These are phyloP conservation scores for Saposhnikovia divaricata DNA, from an alignment of 129 eudicot genomes.

Conservation along the genomic window DNA sequence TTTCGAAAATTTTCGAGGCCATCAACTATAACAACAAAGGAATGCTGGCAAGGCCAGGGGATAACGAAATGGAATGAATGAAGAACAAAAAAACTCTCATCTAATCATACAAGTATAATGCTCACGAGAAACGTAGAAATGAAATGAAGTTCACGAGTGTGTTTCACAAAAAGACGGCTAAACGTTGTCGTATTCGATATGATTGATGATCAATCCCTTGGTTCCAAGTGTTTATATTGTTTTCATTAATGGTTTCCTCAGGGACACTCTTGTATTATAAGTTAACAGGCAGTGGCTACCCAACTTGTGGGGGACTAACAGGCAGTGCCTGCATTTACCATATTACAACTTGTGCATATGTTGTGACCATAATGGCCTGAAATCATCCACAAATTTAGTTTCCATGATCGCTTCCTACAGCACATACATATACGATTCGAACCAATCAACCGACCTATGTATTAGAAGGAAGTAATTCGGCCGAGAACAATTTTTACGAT, in stretches of 20 bases:
- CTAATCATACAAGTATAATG: not conserved
- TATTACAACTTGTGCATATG: not conserved
- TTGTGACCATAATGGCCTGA: not conserved
- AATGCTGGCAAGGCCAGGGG: not conserved
- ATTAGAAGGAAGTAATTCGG: too few species aligned
- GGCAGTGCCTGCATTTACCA: not conserved
- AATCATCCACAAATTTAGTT: not conserved
- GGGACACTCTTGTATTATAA: not conserved
- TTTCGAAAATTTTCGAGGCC: not conserved
- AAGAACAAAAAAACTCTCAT: not conserved
- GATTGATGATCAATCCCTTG: not conserved
- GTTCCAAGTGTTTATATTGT: not conserved
- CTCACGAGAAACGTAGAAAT: slow-evolving; percentile 3
- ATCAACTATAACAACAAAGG: not conserved
- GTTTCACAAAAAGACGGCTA: slow-evolving; percentile 6
- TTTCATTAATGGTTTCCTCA: not conserved
- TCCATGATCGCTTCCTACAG: too few species aligned
- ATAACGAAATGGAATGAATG: not conserved
- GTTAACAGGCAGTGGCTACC: not conserved
- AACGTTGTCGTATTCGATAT: not conserved
- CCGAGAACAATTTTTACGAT: too few species aligned
- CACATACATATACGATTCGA: too few species aligned
- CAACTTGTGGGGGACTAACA: slow-evolving; percentile 3
- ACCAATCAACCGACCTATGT: too few species aligned
- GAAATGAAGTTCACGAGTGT: slow-evolving; percentile 8